A percentile compares a stretch with the other conserved stretches of the same genome.
Conservation (phyloP, 2,329 filamentous ascomycete genomes). For the Pseudogymnoascus sp. region DNA sequence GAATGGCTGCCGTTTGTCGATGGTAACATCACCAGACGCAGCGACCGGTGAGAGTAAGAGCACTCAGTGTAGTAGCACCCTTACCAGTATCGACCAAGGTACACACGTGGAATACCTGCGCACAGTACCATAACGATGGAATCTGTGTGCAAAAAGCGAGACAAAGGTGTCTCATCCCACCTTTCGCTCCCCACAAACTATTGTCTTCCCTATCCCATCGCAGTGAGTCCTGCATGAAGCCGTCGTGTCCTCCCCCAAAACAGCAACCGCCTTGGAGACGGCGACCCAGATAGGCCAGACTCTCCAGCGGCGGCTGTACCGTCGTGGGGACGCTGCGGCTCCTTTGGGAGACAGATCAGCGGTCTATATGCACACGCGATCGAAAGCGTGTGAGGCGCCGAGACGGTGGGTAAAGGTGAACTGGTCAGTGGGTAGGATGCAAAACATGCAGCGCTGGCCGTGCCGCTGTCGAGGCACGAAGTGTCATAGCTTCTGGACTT, state of each 20-base stretch:
- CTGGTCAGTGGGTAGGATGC: not conserved
- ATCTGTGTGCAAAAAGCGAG: not conserved
- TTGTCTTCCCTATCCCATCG: not conserved
- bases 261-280: not conserved
- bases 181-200: not conserved
- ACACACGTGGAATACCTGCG: not conserved
- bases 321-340: not conserved
- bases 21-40: not conserved
- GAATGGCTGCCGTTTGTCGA: not conserved
- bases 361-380: not conserved
- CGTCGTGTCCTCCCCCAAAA: not conserved
- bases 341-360: not conserved
- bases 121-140: not conserved
- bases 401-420: not conserved
- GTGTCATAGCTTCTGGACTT: not conserved
- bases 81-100: not conserved
- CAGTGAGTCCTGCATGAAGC: slow-evolving; percentile 1
- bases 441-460: not conserved
- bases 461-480: slow-evolving; percentile 1
- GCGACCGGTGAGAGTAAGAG: not conserved
- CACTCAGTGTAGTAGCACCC: not conserved
- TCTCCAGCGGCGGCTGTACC: not conserved
- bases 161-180: not conserved
- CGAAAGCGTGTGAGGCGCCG: slow-evolving; percentile 4
- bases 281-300: not conserved